phyloP scores from a whole-genome alignment of 805 yeast species.

The Cyberlindnera sargentensis region DNA sequence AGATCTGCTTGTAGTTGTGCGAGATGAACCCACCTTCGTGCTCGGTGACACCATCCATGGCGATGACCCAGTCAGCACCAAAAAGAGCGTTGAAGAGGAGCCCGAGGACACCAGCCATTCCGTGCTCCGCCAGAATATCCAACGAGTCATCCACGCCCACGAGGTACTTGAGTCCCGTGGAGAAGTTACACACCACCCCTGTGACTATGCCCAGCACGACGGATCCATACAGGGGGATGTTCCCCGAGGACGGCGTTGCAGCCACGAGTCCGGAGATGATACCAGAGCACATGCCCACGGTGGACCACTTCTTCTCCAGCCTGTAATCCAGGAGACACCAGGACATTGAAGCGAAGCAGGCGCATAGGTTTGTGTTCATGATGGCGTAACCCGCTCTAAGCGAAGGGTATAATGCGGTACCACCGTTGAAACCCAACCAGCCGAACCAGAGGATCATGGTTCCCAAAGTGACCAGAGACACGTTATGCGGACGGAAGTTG shows the following conservation, averaged over 20 bases:
- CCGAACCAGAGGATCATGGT: conserved; percentile 87
- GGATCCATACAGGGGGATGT: conserved; percentile 81
- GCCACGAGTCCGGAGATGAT: conserved; percentile 94
- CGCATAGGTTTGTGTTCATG: conserved; percentile 86
- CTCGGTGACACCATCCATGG: conserved; percentile 79
- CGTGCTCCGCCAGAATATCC: conserved; percentile 98
- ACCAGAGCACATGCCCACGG: conserved; percentile 94
- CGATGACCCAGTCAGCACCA: conserved; percentile 82
- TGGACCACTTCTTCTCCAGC: conserved; percentile 84
- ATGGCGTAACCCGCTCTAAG: conserved; percentile 82
- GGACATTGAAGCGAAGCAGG: conserved; percentile 82
- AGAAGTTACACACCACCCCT: conserved; percentile 74
- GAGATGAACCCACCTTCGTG: conserved; percentile 91
- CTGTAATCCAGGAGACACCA: conserved; percentile 91
- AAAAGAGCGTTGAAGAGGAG: conserved; percentile 83
- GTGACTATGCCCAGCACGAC: conserved; percentile 76
- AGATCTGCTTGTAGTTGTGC: conserved; percentile 86
- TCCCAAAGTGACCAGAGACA: conserved; percentile 83
- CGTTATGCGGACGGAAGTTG: conserved; percentile 93
- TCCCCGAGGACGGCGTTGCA: conserved; percentile 92
- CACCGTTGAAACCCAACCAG: conserved; percentile 95
- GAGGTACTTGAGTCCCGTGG: conserved; percentile 81
- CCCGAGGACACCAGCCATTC: conserved; percentile 90
- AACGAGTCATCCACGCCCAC: conserved; percentile 83
- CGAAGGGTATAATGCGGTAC: conserved; percentile 77